phyloP scores from a whole-genome alignment of 2,329 filamentous ascomycete species.

The Nannizziopsis barbatae region DNA sequence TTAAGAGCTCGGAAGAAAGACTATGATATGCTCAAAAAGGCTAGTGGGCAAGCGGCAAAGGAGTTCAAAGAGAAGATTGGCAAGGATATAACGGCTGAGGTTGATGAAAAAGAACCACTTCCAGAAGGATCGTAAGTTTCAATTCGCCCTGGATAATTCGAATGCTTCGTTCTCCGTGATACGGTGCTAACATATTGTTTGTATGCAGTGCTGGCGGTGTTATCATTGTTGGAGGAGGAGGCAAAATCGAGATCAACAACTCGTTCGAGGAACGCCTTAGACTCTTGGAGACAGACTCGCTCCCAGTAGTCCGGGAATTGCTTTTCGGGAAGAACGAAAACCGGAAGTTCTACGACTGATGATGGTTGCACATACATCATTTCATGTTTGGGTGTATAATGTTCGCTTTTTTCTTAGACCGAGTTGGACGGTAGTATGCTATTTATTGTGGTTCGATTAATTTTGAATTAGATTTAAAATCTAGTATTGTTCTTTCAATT shows the following conservation, averaged over 20 bases:
- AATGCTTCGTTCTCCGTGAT: neutral
- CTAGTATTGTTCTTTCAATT: neutral
- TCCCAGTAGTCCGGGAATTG: slow-evolving; percentile 72
- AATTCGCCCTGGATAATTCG: slow-evolving; percentile 1
- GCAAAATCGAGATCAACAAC: slow-evolving; percentile 98
- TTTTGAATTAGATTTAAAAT: neutral
- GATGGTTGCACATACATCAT: neutral
- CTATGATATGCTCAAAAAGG: slow-evolving; percentile 61
- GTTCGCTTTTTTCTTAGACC: neutral
- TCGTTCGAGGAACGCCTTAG: slow-evolving; percentile 85
- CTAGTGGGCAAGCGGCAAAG: slow-evolving; percentile 60
- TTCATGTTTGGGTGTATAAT: neutral
- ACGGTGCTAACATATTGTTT: slow-evolving; percentile 6
- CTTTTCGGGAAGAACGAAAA: slow-evolving; percentile 93
- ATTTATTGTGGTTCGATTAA: too few relatives aligned
- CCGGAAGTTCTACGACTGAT: slow-evolving; percentile 84
- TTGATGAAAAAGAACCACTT: slow-evolving; percentile 70
- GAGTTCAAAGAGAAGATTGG: slow-evolving; percentile 74
- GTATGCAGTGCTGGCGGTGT: slow-evolving; percentile 65
- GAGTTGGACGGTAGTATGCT: too few relatives aligned
- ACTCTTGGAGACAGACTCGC: slow-evolving; percentile 70
- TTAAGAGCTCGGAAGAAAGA: slow-evolving; percentile 73
- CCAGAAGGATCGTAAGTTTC: slow-evolving; percentile 68
- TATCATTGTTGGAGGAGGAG: slow-evolving; percentile 63
- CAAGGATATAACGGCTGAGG: slow-evolving; percentile 55